phyloP scores from a whole-genome alignment of 768 basidiomycete species.

The Suillus lakei region DNA sequence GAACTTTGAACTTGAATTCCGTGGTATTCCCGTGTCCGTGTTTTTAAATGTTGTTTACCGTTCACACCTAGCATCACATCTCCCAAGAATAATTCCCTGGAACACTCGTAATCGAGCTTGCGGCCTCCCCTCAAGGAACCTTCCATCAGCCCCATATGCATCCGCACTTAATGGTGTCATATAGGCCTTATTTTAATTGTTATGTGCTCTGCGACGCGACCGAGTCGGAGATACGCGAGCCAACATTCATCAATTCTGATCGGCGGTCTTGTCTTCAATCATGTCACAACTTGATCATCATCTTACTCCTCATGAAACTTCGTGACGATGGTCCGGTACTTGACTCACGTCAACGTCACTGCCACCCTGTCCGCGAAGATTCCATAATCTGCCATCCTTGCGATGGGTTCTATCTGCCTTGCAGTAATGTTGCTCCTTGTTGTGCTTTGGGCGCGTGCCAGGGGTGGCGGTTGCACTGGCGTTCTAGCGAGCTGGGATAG shows the following conservation, averaged over 20 bases:
- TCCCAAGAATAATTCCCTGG: background rate
- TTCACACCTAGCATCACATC: background rate
- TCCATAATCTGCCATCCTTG: background rate
- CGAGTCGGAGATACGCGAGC: background rate
- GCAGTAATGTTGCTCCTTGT: background rate
- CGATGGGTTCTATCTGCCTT: background rate
- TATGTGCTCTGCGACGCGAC: background rate
- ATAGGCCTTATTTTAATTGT: too few species aligned
- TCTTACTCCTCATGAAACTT: background rate
- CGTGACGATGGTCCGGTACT: background rate
- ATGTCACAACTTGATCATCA: background rate
- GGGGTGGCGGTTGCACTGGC: background rate
- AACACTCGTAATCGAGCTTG: too few species aligned
- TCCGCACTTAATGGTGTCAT: background rate
- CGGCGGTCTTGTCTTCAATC: background rate
- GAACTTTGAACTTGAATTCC: background rate
- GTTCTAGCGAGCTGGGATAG: background rate
- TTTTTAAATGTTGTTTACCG: background rate
- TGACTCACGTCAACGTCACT: conserved; percentile 1
- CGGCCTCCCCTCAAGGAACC: too few species aligned
- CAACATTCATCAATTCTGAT: background rate
- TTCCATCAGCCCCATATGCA: background rate
- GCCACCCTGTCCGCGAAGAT: conserved; percentile 1
- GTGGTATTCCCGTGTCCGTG: conserved; percentile 1
- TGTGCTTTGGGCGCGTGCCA: background rate